Evolutionary conservation across 2,329 filamentous ascomycete genomes (phyloP).

Genomic region (Trichoderma pleuroti): DNA sequence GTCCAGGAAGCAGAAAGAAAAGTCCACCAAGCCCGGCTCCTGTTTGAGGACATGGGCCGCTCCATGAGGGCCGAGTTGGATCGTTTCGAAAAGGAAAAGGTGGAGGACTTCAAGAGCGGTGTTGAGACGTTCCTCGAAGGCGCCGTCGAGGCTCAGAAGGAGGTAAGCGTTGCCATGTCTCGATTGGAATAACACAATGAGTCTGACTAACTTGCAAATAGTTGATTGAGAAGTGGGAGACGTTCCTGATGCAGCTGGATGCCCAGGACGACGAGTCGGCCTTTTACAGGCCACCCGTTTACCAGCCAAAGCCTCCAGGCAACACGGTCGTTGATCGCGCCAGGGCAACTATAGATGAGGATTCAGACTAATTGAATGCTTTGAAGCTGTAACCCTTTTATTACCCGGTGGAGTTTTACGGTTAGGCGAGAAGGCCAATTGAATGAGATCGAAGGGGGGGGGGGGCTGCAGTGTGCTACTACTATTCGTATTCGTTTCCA

Average conservation of each 20-base stretch:
- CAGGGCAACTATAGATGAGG: conserved; percentile 56
- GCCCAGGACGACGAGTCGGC: conserved; percentile 79
- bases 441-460: background rate
- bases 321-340: conserved; percentile 60
- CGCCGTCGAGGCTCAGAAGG: conserved; percentile 96
- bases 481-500: conserved; percentile 9
- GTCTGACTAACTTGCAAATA: conserved; percentile 31
- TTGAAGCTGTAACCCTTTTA: background rate
- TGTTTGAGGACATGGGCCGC: conserved; percentile 97
- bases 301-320: conserved; percentile 48
- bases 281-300: conserved; percentile 63
- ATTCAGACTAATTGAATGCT: conserved; percentile 50
- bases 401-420: background rate
- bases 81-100: conserved; percentile 93
- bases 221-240: conserved; percentile 91
- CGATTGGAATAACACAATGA: background rate
- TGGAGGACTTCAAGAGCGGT: conserved; percentile 97
- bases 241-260: conserved; percentile 93
- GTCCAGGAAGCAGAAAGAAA: conserved; percentile 93
- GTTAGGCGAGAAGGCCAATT: background rate
- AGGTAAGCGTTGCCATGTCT: conserved; percentile 53
- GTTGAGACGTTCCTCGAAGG: conserved; percentile 98
- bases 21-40: conserved; percentile 80
- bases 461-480: background rate
- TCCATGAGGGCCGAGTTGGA: conserved; percentile 90